phyloP scores from a whole-genome alignment of 2,329 filamentous ascomycete species.

The Fusarium goolgardi region DNA sequence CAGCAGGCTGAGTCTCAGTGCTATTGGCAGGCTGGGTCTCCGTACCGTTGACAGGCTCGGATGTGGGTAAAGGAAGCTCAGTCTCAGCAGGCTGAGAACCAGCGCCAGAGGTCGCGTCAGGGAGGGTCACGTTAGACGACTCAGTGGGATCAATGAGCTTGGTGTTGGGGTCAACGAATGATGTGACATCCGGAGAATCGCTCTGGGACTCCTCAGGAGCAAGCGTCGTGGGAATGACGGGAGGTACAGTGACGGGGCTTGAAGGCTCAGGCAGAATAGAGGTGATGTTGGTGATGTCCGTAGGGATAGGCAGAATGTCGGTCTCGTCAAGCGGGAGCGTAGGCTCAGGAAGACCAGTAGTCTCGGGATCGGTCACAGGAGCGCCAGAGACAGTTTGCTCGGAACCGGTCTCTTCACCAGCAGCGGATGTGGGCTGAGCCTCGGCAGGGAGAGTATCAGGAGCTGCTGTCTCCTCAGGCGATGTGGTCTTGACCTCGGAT shows the following conservation, averaged over 20 bases:
- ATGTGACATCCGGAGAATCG: conserved; percentile 23
- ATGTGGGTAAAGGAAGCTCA: conserved; percentile 17
- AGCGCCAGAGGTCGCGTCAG: conserved; percentile 19
- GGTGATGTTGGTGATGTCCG: conserved; percentile 24
- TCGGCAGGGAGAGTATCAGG: conserved; percentile 7
- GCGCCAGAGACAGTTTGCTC: conserved; percentile 26
- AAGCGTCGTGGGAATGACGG: conserved; percentile 23
- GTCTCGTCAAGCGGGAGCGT: conserved; percentile 18
- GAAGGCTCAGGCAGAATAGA: conserved; percentile 24
- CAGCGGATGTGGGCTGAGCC: conserved; percentile 22
- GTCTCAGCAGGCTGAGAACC: conserved; percentile 19
- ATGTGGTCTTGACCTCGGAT: conserved; percentile 14
- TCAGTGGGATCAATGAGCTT: conserved; percentile 26
- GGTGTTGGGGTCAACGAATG: conserved; percentile 27
- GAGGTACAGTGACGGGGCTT: conserved; percentile 25
- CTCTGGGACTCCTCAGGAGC: conserved; percentile 10
- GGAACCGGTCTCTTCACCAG: conserved; percentile 6
- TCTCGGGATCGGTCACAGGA: conserved; percentile 29
- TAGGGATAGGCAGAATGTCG: conserved; percentile 16
- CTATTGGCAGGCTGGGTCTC: conserved; percentile 20
- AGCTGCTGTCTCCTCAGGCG: conserved; percentile 16
- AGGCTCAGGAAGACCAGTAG: conserved; percentile 26
- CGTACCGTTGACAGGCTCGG: conserved; percentile 23
- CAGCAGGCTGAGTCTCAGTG: conserved; percentile 18
- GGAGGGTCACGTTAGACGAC: conserved; percentile 22